Base-by-base conservation (phyloP, 2,329 filamentous ascomycete species). In the Fusarium chuoi region DNA sequence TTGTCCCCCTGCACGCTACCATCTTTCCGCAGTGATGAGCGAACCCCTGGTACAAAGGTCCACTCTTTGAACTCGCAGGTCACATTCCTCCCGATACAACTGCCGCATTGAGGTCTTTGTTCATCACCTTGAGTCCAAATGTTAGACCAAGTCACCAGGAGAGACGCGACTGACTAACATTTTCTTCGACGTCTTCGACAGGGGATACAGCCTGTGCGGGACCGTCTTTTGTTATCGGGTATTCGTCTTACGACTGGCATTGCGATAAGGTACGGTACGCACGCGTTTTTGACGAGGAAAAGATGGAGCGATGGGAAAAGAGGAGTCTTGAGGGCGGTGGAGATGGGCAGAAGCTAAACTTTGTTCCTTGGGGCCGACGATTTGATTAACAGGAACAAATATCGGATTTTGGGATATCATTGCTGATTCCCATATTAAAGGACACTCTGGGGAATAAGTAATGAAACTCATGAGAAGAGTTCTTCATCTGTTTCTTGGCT, bases 151-250 rank as follows among this genome's bases (percentile, higher is more conserved):
- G n/a, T 39, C 3, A 30, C 18, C 26, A 11, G 13, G 38, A 13
- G 12, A 15, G 5, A 26, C 11, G 18, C 9, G 8, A 9, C 26
- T 18, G 39, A 46, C 28, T 35, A 11, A 71, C 70, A 73, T 64
- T 73, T 73, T 54, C 71, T 71, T 41, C 71, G 61, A 2, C 70
- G 70, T 28, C 72, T 74, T 39, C 71, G 71, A 35, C 71, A 73
- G 12, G 66, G 71, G 28, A 73, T 68, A 26, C 65, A 68, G 24
- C 65, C 65, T 63, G 64, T 68, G 48, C 65, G 65, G 33, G 65
- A 68, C 33, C 65, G 49, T 55, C 65, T 68, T 49, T 68, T 68
- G 42, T 63, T 68, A 68, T 68, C 65, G 33, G 65, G 65, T 35
- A 68, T 68, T 68, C 64, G 65, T 63, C 64, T 68, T n/a, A 68